A percentile compares a stretch with the other conserved stretches of the same genome.
phyloP scores from a whole-genome alignment of 441 rosid genomes.

The Eugenia klotzschiana region DNA sequence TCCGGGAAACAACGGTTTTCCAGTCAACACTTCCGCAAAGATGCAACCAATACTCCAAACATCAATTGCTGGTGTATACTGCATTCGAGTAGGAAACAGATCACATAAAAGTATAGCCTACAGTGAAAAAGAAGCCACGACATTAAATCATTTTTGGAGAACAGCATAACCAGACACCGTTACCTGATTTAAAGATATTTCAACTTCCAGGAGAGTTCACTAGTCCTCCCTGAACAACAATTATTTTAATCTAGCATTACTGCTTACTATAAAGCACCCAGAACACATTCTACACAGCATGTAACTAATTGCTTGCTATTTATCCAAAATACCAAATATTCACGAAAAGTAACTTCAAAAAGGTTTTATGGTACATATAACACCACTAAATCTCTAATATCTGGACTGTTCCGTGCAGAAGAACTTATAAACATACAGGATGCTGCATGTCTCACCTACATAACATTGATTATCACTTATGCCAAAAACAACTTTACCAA shows the following conservation, averaged over 20 bases:
- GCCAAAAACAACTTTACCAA: not conserved
- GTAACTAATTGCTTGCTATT: constrained; percentile 3
- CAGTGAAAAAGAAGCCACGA: not conserved
- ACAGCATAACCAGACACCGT: constrained; percentile 41
- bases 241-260: constrained; percentile 71
- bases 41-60: constrained; percentile 9
- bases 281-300: constrained; percentile 20
- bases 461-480: not conserved
- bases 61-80: not conserved
- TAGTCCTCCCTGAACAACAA: constrained; percentile 96
- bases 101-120: not conserved
- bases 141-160: constrained; percentile 26
- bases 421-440: not conserved
- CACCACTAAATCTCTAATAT: not conserved
- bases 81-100: not conserved
- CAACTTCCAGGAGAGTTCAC: constrained; percentile 93
- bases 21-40: constrained; percentile 8
- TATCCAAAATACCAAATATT: not conserved
- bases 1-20: constrained; percentile 12
- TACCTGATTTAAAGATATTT: constrained; percentile 70
- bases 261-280: constrained; percentile 38
- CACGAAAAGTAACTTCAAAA: not conserved
- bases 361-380: not conserved
- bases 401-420: not conserved
- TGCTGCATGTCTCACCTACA: not conserved